Conservation (phyloP, 2,329 filamentous ascomycete species). For the Pleochaeta shiraiana region DNA sequence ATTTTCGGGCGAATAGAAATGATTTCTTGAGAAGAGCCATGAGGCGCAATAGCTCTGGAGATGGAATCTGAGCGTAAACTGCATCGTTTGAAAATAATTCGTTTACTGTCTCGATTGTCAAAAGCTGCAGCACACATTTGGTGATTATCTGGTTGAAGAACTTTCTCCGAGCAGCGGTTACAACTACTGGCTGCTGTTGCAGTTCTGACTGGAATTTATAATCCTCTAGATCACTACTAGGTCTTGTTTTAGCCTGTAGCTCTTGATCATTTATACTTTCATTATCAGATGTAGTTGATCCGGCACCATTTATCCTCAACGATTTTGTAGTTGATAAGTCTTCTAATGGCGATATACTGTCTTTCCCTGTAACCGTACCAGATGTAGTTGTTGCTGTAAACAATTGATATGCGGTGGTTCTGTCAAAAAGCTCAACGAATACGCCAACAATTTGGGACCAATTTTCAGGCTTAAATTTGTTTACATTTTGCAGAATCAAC, state of each 20-base stretch:
- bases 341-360: conserved; percentile 22
- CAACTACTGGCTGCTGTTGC: conserved; percentile 75
- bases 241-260: conserved; percentile 12
- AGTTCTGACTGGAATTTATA: conserved; percentile 58
- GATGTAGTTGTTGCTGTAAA: conserved; percentile 58
- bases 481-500: conserved; percentile 87
- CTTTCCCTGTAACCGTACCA: conserved; percentile 30
- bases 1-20: conserved; percentile 89
- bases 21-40: conserved; percentile 93
- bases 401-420: conserved; percentile 83
- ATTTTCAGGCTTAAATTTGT: conserved; percentile 68
- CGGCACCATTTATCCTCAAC: conserved; percentile 36
- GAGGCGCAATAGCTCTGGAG: conserved; percentile 64
- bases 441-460: conserved; percentile 91
- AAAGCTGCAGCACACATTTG: conserved; percentile 84
- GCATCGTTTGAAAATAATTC: conserved; percentile 96
- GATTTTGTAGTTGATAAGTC: conserved; percentile 26
- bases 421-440: conserved; percentile 88
- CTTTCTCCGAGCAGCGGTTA: conserved; percentile 75
- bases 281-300: conserved; percentile 16
- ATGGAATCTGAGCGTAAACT: conserved; percentile 86
- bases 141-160: conserved; percentile 99
- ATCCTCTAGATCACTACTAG: conserved; percentile 36
- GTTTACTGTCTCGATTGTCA: conserved; percentile 99
- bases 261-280: conserved; percentile 17